A percentile compares a stretch with the other conserved stretches of the same genome.
phyloP scores from a whole-genome alignment of 257 asterid genomes.

The Eustoma russellianum region DNA sequence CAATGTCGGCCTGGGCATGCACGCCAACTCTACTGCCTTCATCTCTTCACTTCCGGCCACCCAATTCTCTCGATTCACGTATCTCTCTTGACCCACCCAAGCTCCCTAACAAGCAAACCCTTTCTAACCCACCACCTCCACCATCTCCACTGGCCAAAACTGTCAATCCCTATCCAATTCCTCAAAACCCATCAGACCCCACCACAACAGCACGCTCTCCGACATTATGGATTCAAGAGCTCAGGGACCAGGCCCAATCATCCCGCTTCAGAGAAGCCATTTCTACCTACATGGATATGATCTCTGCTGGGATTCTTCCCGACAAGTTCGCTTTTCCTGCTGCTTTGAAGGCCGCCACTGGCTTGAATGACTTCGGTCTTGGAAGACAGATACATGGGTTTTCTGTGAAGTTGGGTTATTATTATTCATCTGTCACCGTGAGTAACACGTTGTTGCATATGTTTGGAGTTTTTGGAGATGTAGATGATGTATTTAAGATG shows the following conservation, averaged over 20 bases:
- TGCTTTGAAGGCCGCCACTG: slow-evolving; percentile 58
- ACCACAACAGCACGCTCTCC: slow-evolving; percentile 27
- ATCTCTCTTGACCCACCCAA: slow-evolving; percentile 6
- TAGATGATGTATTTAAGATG: slow-evolving; percentile 43
- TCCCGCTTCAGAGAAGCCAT: slow-evolving; percentile 53
- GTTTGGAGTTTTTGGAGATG: slow-evolving; percentile 45
- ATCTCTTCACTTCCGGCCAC: too few relatives aligned
- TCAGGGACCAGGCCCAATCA: slow-evolving; percentile 53
- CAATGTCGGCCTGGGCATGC: slow-evolving; percentile 30
- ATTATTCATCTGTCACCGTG: slow-evolving; percentile 45
- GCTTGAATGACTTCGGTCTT: slow-evolving; percentile 45
- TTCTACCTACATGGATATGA: slow-evolving; percentile 53
- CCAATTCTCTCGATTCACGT: slow-evolving; percentile 10
- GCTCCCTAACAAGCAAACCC: not conserved
- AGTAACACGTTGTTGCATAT: slow-evolving; percentile 61
- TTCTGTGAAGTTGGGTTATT: slow-evolving; percentile 47
- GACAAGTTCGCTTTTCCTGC: slow-evolving; percentile 79
- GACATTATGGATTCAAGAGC: slow-evolving; percentile 49
- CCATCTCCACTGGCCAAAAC: slow-evolving; percentile 1
- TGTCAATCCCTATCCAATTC: too few relatives aligned
- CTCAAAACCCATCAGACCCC: slow-evolving; percentile 19
- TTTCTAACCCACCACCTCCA: slow-evolving; percentile 2
- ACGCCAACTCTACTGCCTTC: slow-evolving; percentile 15
- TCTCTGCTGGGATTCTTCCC: slow-evolving; percentile 42
- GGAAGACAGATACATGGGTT: slow-evolving; percentile 66